A percentile compares a stretch with the other conserved stretches of the same genome.
Evolutionary conservation across 108 stramenopile genomes (phyloP).

Genomic region (Mayamaea pseudoterrestris): DNA sequence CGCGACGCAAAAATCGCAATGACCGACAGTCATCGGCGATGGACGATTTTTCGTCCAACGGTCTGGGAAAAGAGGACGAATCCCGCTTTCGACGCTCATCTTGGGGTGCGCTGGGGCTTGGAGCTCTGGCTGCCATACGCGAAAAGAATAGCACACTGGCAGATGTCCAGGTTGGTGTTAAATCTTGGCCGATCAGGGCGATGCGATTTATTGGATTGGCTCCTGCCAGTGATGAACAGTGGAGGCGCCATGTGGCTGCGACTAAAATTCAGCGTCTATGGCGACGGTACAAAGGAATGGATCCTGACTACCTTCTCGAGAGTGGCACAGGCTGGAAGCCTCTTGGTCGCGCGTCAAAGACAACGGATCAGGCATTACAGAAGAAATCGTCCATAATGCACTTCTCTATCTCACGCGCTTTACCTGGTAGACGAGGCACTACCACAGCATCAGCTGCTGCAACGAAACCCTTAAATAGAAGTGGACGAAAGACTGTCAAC

Average conservation of each 20-base stretch:
- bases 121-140: conserved; percentile 11
- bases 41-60: too few relatives aligned
- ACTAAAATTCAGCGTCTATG: conserved; percentile 33
- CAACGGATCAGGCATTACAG: background rate
- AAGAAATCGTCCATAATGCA: too few relatives aligned
- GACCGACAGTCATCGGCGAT: too few relatives aligned
- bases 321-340: conserved; percentile 1
- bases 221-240: conserved; percentile 11
- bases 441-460: background rate
- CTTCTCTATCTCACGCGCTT: background rate
- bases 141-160: conserved; percentile 1
- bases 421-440: background rate
- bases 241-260: conserved; percentile 24
- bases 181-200: background rate
- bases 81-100: conserved; percentile 3
- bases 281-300: conserved; percentile 3
- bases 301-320: background rate
- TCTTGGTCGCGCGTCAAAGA: background rate
- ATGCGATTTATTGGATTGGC: conserved; percentile 17
- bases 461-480: background rate
- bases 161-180: conserved; percentile 3
- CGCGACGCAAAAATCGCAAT: too few relatives aligned
- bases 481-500: background rate
- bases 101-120: conserved; percentile 24
- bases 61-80: too few relatives aligned